phyloP scores from a whole-genome alignment of 202 grass and related monocot species.

The Bolboschoenoplectus hybrid region DNA sequence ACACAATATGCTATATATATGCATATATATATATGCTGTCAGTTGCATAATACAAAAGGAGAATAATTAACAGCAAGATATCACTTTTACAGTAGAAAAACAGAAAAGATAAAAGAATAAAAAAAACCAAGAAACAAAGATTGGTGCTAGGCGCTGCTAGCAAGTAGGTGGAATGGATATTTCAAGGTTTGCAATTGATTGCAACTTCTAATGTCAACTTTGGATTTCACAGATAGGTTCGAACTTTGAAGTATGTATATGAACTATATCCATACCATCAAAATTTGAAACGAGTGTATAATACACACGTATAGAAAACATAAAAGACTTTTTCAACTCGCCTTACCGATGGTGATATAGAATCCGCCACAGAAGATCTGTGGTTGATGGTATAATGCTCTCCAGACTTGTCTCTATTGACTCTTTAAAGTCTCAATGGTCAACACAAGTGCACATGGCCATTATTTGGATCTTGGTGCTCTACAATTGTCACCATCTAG shows the following conservation, averaged over 20 bases:
- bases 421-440: neutral
- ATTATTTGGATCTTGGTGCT: slow-evolving; percentile 3
- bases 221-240: neutral
- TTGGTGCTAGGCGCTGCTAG: slow-evolving; percentile 32
- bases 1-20: neutral
- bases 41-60: neutral
- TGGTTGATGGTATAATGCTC: neutral
- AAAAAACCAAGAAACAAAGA: slow-evolving; percentile 12
- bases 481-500: slow-evolving; percentile 17
- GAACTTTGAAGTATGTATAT: neutral
- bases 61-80: neutral
- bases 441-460: slow-evolving; percentile 10
- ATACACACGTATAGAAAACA: neutral
- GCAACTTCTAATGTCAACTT: slow-evolving; percentile 33
- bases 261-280: neutral
- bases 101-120: neutral
- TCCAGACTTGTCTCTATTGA: slow-evolving; percentile 38
- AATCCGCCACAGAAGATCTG: neutral
- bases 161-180: slow-evolving; percentile 33
- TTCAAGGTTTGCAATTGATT: slow-evolving; percentile 37
- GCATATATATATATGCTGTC: neutral
- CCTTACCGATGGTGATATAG: neutral
- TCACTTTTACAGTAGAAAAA: neutral
- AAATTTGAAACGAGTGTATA: neutral
- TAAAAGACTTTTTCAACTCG: neutral